phyloP scores from a whole-genome alignment of 495 filamentous ascomycete genomes.

The Penicillium ucsense region DNA sequence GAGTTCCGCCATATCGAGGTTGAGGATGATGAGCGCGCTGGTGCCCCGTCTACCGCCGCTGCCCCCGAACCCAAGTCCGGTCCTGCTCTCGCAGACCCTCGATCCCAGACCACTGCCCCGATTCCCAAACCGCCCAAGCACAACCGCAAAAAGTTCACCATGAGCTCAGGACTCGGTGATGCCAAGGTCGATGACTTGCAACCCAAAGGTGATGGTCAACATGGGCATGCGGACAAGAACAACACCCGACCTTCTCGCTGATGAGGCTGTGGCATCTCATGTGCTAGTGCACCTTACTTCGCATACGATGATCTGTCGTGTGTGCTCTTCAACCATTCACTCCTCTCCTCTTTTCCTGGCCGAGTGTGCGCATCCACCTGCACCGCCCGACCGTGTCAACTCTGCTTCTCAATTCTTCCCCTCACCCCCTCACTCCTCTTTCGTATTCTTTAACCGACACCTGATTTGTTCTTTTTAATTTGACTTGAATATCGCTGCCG shows the following conservation, averaged over 20 bases:
- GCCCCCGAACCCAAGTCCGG: slow-evolving; percentile 27
- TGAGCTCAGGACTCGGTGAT: slow-evolving; percentile 34
- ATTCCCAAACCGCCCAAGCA: slow-evolving; percentile 38
- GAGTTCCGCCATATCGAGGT: slow-evolving; percentile 43
- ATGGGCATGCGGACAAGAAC: not conserved
- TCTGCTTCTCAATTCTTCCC: too few species aligned
- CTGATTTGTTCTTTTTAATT: too few species aligned
- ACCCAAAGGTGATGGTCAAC: slow-evolving; percentile 29
- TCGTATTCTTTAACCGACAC: too few species aligned
- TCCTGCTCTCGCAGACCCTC: slow-evolving; percentile 25
- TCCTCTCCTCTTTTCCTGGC: too few species aligned
- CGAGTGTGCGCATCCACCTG: too few species aligned
- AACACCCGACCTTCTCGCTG: slow-evolving; percentile 9
- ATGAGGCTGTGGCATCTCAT: not conserved
- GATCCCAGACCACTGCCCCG: slow-evolving; percentile 18
- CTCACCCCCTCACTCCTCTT: too few species aligned
- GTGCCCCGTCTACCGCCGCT: slow-evolving; percentile 17
- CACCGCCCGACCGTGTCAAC: too few species aligned
- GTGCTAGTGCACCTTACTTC: too few species aligned
- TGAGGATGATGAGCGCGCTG: slow-evolving; percentile 39
- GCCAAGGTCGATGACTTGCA: slow-evolving; percentile 32
- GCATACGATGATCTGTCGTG: too few species aligned
- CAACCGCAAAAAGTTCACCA: slow-evolving; percentile 33
- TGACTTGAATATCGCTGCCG: not conserved
- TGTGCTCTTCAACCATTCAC: too few species aligned